phyloP scores from a whole-genome alignment of 2,329 filamentous ascomycete genomes.

The Curvularia verruculosa region DNA sequence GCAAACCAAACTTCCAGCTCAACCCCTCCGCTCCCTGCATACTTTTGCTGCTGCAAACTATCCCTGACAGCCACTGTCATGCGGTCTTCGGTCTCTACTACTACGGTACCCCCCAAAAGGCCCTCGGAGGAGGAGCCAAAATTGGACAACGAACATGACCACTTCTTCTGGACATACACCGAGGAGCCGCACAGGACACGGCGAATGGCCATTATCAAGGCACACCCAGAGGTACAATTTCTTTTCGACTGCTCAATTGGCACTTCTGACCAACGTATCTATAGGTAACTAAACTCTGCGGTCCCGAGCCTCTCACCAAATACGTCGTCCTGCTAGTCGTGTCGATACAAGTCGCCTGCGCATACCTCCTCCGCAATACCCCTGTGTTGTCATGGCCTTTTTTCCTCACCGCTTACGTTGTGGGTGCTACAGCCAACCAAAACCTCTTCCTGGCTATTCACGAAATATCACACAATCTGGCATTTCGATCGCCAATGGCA shows the following conservation, averaged over 20 bases:
- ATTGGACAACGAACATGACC: constrained; percentile 50
- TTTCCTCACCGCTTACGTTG: constrained; percentile 84
- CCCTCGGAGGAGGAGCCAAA: constrained; percentile 23
- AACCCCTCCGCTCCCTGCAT: constrained; percentile 10
- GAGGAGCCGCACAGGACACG: constrained; percentile 95
- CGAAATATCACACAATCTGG: constrained; percentile 97
- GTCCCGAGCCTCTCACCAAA: constrained; percentile 93
- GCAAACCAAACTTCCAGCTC: constrained; percentile 12
- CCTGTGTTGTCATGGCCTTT: constrained; percentile 83
- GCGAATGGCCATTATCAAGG: constrained; percentile 94
- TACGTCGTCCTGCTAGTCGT: constrained; percentile 88
- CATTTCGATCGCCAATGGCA: constrained; percentile 78
- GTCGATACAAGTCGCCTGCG: constrained; percentile 76
- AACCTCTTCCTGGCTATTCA: constrained; percentile 98
- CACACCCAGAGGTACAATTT: constrained; percentile 82
- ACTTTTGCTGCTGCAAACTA: constrained; percentile 8
- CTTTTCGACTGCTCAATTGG: not conserved
- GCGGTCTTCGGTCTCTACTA: constrained; percentile 47
- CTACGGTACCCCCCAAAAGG: constrained; percentile 36
- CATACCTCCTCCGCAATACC: constrained; percentile 76
- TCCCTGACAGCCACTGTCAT: constrained; percentile 25
- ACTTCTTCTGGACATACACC: constrained; percentile 99
- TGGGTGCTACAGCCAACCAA: constrained; percentile 96
- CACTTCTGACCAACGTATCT: not conserved
- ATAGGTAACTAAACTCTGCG: constrained; percentile 94